Base-by-base conservation (phyloP, 202 grass and related monocot genomes). In the Saccharum hybrid region DNA sequence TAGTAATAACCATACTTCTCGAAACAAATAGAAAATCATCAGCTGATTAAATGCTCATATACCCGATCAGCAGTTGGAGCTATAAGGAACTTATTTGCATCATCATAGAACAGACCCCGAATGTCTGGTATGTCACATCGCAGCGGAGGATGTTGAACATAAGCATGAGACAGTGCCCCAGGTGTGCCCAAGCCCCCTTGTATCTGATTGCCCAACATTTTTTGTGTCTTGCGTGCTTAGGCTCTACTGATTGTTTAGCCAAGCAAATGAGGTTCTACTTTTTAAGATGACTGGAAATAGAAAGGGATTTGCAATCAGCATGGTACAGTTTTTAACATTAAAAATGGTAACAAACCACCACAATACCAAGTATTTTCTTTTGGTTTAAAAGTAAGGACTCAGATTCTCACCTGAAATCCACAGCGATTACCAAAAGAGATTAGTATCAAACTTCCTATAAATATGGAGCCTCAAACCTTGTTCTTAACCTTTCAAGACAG, bases 61-160 rank as follows among this genome's bases (percentile, higher is more conserved):
- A 98, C 93, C 87, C 83, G 89, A 70, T 98, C 93, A 87, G 87
- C 59, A 72, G 93, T 90, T 88, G 96, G 92, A 75, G 96, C 89
- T 78, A 98, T 80, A 73, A 98, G 83, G 28, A 95, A 92, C 83
- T 94, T 98, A 84, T 91, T 98, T 2, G 85, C 89, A 77, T 96
- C 96, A 89, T 98, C 96, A 79, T 98, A 96, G 72, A 93, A 94
- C 33, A 98, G 45, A 10, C 93, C 96, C 63, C 65, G 84, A 76
- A 83, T 92, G 81, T 91, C 91, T 79, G 96, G 96, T 84, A 96
- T 87, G 74, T 93, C 94, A 79, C 91, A 96, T 70, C 91, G 91
- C 34, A 98, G 79, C 13, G 91, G 96, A 78, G 96, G 96, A 88
- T 93, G 87, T 33, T 94, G 93, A 85, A 96, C 88, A 90, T 94